Percentiles rank a stretch among this genome's conserved stretches.
Conservation (phyloP, 805 yeast species). For the Starmerella floricola region DNA sequence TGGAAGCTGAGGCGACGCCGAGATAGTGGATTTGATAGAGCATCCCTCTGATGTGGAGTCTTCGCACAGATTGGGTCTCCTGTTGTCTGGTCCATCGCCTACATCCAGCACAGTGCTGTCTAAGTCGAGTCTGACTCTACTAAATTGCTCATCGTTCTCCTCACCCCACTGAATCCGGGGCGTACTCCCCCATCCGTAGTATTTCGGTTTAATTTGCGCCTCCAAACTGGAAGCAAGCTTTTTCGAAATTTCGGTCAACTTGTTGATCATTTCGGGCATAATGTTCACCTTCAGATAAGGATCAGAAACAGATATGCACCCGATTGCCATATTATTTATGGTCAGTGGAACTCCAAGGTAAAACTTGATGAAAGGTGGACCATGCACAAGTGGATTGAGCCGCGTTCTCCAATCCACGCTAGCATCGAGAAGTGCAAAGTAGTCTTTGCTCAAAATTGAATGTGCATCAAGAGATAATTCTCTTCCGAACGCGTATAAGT, state of each 20-base stretch:
- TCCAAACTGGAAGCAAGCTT: slow-evolving; percentile 10
- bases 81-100: too few relatives aligned
- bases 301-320: slow-evolving; percentile 50
- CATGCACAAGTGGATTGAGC: slow-evolving; percentile 51
- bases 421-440: slow-evolving; percentile 48
- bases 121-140: too few relatives aligned
- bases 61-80: not conserved
- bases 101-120: too few relatives aligned
- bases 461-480: slow-evolving; percentile 55
- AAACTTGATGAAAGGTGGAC: slow-evolving; percentile 46
- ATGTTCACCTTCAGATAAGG: slow-evolving; percentile 20
- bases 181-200: too few relatives aligned
- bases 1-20: not conserved
- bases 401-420: slow-evolving; percentile 57
- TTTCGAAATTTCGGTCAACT: slow-evolving; percentile 12
- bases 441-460: slow-evolving; percentile 46
- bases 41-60: not conserved
- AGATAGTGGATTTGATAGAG: not conserved
- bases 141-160: not conserved
- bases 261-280: slow-evolving; percentile 11
- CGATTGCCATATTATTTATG: slow-evolving; percentile 37
- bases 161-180: slow-evolving; percentile 11
- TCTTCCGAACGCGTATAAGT: slow-evolving; percentile 34
- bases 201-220: not conserved
- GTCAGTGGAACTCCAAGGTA: slow-evolving; percentile 55